Percentiles rank a stretch among this genome's conserved stretches.
Evolutionary conservation across 352 stramenopile genomes (phyloP).

Genomic region (Phytophthora multivora): DNA sequence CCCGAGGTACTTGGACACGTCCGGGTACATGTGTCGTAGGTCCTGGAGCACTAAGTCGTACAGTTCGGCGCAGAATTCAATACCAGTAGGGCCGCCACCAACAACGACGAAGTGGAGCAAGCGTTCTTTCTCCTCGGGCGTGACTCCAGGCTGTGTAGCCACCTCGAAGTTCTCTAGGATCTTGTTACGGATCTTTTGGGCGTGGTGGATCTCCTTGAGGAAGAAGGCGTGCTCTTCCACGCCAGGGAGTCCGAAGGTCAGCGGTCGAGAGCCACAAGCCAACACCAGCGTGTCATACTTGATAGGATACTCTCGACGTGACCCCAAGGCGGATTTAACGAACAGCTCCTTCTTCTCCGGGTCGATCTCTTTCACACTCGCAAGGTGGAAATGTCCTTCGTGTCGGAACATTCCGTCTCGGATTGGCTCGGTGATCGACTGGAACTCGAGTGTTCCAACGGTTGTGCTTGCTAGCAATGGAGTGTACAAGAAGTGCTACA

Average conservation of each 20-base stretch:
- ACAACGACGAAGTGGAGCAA: constrained; percentile 97
- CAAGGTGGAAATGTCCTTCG: constrained; percentile 74
- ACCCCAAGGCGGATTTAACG: constrained; percentile 65
- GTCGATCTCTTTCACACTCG: constrained; percentile 80
- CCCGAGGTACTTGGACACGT: constrained; percentile 65
- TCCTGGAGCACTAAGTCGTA: constrained; percentile 94
- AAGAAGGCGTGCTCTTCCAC: constrained; percentile 95
- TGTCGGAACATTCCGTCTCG: constrained; percentile 79
- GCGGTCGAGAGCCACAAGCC: constrained; percentile 91
- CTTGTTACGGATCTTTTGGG: constrained; percentile 73
- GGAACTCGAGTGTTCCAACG: constrained; percentile 96
- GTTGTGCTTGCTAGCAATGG: constrained; percentile 95
- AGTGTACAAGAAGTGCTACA: constrained; percentile 97
- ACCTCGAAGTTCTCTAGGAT: constrained; percentile 94
- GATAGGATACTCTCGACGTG: constrained; percentile 65
- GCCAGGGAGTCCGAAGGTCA: constrained; percentile 92
- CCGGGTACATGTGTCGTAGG: constrained; percentile 77
- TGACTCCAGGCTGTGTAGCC: constrained; percentile 86
- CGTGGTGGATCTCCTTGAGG: constrained; percentile 96
- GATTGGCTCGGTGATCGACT: constrained; percentile 95
- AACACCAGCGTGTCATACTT: constrained; percentile 96
- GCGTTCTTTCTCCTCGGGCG: constrained; percentile 77
- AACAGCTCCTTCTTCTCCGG: constrained; percentile 65
- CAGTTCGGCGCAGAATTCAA: constrained; percentile 96
- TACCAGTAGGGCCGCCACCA: constrained; percentile 92